These are phyloP conservation scores for Fusarium sp. DNA, from an alignment of 2,329 filamentous ascomycete species.

Conservation along the genomic window DNA sequence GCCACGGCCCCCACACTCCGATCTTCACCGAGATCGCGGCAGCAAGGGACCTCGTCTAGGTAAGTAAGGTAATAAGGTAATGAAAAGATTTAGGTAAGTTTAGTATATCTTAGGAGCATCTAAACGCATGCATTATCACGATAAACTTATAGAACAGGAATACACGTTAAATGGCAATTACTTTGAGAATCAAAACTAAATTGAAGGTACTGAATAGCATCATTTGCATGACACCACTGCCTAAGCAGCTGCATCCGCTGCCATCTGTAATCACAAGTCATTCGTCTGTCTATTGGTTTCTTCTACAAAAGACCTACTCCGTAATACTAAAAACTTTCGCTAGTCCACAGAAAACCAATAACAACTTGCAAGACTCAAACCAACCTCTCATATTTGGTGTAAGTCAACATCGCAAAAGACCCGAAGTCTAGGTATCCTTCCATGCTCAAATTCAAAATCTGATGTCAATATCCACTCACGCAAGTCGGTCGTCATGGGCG, in stretches of 20 bases:
- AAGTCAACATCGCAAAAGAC: not conserved
- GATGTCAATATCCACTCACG: not conserved
- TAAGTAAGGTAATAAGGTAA: too few relatives aligned
- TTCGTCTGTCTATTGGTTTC: not conserved
- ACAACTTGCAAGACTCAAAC: not conserved
- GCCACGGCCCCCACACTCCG: slow-evolving; percentile 27
- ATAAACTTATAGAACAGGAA: not conserved
- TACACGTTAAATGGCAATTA: not conserved
- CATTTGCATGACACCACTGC: too few relatives aligned
- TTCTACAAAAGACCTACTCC: not conserved
- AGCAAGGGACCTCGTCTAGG: not conserved
- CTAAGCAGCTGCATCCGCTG: not conserved
- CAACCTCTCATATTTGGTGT: not conserved
- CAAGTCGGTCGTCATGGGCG: not conserved
- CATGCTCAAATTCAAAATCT: not conserved
- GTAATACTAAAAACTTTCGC: not conserved
- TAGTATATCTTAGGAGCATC: too few relatives aligned
- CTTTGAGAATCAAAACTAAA: too few relatives aligned
- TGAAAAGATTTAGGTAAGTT: not conserved
- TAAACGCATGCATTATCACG: too few relatives aligned
- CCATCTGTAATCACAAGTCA: not conserved
- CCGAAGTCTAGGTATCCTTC: not conserved
- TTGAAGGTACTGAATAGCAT: not conserved
- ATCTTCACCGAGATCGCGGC: slow-evolving; percentile 22
- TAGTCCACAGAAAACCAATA: not conserved